These are phyloP conservation scores for Metarhizium humberi DNA, from an alignment of 2,329 filamentous ascomycete species.

Conservation along the genomic window DNA sequence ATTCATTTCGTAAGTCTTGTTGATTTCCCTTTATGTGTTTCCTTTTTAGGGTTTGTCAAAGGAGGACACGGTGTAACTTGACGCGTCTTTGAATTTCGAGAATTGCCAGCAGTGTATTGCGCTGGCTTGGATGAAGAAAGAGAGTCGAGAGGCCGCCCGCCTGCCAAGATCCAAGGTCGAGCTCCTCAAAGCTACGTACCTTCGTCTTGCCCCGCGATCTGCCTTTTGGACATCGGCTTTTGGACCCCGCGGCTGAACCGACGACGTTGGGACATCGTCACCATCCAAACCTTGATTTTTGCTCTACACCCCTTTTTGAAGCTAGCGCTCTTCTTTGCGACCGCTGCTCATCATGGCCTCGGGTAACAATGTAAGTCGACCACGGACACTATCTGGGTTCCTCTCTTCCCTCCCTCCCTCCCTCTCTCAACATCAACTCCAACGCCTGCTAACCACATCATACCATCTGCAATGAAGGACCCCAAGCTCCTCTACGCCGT, in stretches of 20 bases:
- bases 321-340: not conserved
- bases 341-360: constrained; percentile 17
- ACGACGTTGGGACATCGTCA: not conserved
- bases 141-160: not conserved
- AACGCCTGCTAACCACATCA: not conserved
- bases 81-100: too few relatives aligned
- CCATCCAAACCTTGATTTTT: not conserved
- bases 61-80: not conserved
- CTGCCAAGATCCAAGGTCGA: not conserved
- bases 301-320: constrained; percentile 8
- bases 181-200: not conserved
- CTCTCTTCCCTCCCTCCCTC: not conserved
- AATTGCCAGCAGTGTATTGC: too few relatives aligned
- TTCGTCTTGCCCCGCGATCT: not conserved
- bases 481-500: constrained; percentile 63
- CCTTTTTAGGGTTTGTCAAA: not conserved
- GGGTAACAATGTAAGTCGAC: constrained; percentile 20
- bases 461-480: constrained; percentile 26
- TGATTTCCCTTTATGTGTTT: not conserved
- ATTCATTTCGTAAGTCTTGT: not conserved
- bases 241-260: not conserved
- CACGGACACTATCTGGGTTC: not conserved
- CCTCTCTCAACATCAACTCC: not conserved
- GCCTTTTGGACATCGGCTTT: not conserved
- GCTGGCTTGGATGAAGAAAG: too few relatives aligned